Base-by-base conservation (phyloP, 2,329 filamentous ascomycete genomes). In the Aspergillus fischeri region DNA sequence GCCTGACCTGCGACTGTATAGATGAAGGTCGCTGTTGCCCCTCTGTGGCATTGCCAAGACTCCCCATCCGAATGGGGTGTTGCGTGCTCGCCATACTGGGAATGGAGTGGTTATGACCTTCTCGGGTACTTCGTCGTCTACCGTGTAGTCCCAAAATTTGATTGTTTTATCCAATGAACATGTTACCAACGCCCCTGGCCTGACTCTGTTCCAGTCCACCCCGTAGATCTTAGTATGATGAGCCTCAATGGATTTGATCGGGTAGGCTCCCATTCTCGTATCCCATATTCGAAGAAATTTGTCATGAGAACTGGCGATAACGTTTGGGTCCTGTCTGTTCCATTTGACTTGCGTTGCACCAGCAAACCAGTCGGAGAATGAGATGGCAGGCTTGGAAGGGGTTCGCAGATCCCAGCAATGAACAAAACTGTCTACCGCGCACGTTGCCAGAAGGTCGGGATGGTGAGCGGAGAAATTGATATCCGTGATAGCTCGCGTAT, bases 381-480 rank as follows among this genome's bases (percentile, higher is more conserved):
- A 91, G 55, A 92, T 80, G 9, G 85, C 89, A 7, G 91, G 90
- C 62, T 88, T 84, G 45, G 82, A 81, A 0, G 91, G 87, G 52
- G 83, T 82, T 38, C 92, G 85, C 49, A 97, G 78, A 75, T 97
- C 92, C 91, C 93, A 97, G 67, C 87, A 91, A 72, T 96, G 91
- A 8, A 97, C 90, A 68, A 92, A 96, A 52, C 92, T 94, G 73
- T 97, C 92, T 29, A 97, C 90, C 3, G 91, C 90, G 72, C 92
- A 97, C 0, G 93, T 96, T 9, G 92, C 90, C 17, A 97, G 83
- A 47, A 92, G 80, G 69, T 97, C 92, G 0, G 92, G 91, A 69
- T 97, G 90, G 65, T 96, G 91, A 4, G 92, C 92, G 0, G 91
- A 96, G 73, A 96, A 97, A 73, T 97, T 97, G 73, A 97, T 92